phyloP scores from a whole-genome alignment of 306 rosid genomes.

The Hippophae tibetana region DNA sequence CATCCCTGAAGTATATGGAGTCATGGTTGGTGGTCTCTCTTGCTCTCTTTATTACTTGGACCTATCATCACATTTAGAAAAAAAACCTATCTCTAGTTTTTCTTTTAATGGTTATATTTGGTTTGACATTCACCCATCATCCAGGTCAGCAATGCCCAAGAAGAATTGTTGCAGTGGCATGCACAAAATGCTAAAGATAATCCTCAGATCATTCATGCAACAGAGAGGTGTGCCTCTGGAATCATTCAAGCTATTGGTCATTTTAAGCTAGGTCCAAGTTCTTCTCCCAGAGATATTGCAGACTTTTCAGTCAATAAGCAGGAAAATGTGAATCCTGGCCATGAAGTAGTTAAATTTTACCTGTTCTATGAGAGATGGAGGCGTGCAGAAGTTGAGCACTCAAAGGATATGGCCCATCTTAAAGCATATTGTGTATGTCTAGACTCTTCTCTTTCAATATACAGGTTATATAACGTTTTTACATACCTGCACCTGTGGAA shows the following conservation, averaged over 20 bases:
- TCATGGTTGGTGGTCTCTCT: constrained; percentile 67
- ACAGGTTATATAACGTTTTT: background rate
- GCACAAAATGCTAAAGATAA: constrained; percentile 72
- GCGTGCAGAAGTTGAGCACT: constrained; percentile 67
- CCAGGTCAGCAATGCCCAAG: constrained; percentile 97
- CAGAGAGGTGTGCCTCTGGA: constrained; percentile 93
- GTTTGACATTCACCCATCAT: constrained; percentile 16
- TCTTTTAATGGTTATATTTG: background rate
- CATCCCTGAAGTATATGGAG: constrained; percentile 82
- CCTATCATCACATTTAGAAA: constrained; percentile 4
- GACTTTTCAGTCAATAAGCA: constrained; percentile 25
- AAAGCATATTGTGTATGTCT: constrained; percentile 50
- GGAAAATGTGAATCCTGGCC: constrained; percentile 35
- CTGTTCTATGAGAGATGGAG: constrained; percentile 75
- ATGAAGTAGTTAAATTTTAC: constrained; percentile 47
- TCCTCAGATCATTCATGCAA: constrained; percentile 76
- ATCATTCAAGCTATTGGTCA: constrained; percentile 90
- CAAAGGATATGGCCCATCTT: constrained; percentile 40
- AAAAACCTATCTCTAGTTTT: constrained; percentile 8
- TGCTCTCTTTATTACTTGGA: constrained; percentile 9
- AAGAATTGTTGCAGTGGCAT: constrained; percentile 87
- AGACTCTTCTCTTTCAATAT: constrained; percentile 13
- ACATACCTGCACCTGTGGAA: background rate
- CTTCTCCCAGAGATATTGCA: constrained; percentile 62
- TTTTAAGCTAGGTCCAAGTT: constrained; percentile 60